These are phyloP conservation scores for Talaromyces ruber DNA, from an alignment of 495 filamentous ascomycete species.

Conservation along the genomic window DNA sequence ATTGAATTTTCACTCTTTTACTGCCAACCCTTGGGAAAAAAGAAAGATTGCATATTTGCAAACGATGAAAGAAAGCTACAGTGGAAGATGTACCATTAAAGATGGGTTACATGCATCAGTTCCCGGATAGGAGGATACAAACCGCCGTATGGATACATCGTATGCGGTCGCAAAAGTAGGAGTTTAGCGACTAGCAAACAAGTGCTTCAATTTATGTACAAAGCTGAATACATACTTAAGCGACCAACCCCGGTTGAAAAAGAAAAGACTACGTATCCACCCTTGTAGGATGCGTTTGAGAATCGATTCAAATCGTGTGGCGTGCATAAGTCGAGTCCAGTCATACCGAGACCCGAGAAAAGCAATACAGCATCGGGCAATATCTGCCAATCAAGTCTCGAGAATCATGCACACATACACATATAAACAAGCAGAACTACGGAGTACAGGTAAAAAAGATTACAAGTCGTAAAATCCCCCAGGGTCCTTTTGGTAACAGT, in stretches of 20 bases:
- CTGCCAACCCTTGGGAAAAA: no score
- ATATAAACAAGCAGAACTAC: background rate
- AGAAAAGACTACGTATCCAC: background rate
- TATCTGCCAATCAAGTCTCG: background rate
- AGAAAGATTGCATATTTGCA: no score
- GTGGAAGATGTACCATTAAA: no score
- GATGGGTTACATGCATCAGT: background rate
- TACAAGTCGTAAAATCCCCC: no score
- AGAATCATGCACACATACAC: background rate
- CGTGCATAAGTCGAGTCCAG: background rate
- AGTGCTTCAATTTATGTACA: no score
- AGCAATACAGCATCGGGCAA: background rate
- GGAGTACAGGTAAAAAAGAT: no score
- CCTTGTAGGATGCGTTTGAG: background rate
- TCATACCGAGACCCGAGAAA: background rate
- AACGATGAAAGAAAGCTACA: no score
- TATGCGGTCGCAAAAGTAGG: background rate
- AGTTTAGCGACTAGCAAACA: no score
- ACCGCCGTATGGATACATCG: background rate
- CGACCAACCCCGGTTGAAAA: no score
- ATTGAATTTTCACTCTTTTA: background rate
- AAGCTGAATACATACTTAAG: no score
- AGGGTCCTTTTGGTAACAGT: no score
- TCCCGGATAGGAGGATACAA: background rate
- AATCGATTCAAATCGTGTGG: background rate